Percentiles rank a stretch among this genome's conserved stretches.
Conservation (phyloP, 2,329 filamentous ascomycete genomes). For the Cladophialophora carrionii region DNA sequence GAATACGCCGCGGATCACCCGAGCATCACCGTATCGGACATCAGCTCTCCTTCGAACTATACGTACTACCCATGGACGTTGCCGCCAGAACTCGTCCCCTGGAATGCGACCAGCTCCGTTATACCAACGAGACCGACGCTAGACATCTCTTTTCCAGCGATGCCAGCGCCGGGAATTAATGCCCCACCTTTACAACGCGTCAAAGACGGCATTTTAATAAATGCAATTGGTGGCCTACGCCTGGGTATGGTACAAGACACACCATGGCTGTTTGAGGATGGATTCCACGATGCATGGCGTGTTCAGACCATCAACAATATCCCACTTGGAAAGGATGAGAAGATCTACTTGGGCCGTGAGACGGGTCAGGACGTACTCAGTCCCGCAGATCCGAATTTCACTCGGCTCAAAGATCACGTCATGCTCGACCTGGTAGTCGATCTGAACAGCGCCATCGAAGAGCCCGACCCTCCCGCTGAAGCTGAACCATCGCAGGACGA, state of each 20-base stretch:
- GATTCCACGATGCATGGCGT: conserved; percentile 47
- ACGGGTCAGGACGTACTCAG: conserved; percentile 70
- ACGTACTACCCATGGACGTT: conserved; percentile 94
- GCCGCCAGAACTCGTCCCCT: conserved; percentile 72
- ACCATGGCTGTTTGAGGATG: conserved; percentile 40
- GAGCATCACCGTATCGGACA: conserved; percentile 59
- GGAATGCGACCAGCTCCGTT: conserved; percentile 74
- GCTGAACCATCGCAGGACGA: conserved; percentile 12
- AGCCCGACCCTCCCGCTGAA: conserved; percentile 12
- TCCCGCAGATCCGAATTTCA: conserved; percentile 78
- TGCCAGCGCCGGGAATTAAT: conserved; percentile 54
- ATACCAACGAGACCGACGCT: conserved; percentile 73
- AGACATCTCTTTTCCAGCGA: conserved; percentile 66
- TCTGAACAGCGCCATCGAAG: conserved; percentile 39
- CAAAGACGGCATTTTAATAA: conserved; percentile 62
- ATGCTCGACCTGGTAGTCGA: conserved; percentile 75
- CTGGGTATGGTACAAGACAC: conserved; percentile 55
- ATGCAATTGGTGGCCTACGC: conserved; percentile 62
- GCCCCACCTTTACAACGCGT: conserved; percentile 59
- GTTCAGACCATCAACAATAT: conserved; percentile 81
- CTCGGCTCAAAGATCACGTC: conserved; percentile 71
- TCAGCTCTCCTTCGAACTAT: conserved; percentile 70
- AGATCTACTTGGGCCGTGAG: conserved; percentile 76
- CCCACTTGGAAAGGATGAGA: conserved; percentile 83
- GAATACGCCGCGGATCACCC: conserved; percentile 60